Evolutionary conservation across 2,329 filamentous ascomycete species (phyloP), one percentile per base, ranked within the genome.

Genomic region (Mycocentrospora acerina): DNA sequence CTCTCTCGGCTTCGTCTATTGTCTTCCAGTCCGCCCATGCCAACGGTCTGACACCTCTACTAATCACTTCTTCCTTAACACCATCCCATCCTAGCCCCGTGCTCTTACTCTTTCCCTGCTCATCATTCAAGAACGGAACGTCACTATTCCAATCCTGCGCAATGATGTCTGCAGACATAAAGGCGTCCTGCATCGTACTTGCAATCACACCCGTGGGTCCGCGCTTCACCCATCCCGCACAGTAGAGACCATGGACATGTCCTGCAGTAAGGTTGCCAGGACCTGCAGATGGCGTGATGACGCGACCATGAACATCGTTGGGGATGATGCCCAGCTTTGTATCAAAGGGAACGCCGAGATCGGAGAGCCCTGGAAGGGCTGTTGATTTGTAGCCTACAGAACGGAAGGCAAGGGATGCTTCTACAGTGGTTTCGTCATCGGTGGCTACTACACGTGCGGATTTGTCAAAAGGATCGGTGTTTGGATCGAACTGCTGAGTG

Each of bases 141-240:
- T 65, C 55, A 0, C 62, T 59, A 33, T 71, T 59, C 85, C 89
- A 91, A 60, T 98, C 93, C n/a, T 79, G 71, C 1, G 80, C 80
- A 46, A 98, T 86, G 3, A 85, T 82, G 61, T 96, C 90, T 1
- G 83, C 93, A 1, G 90, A 95, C 7, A 80, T 78, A 58, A 97
- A 98, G 0, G 93, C 91, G 64, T 98, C 93, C 43, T 86, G 81
- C 89, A 98, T 95, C 0, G 93, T 98, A 19, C 85, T 90, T 1
- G 91, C 91, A 64, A 98, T 98, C 3, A 97, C 90, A 2, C 93
- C 93, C 0, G 90, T 96, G 0, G 93, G 91, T 0, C 93, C 93
- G 24, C 86, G 81, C 71, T 97, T 97, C 8, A 96, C 90, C 93
- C 93, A 98, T 0, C 93, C 93, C 12, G 91, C 87, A 51, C 90